A percentile compares a stretch with the other conserved stretches of the same genome.
Conservation (phyloP, 345 rosid genomes). For the Melaleuca alternifolia region DNA sequence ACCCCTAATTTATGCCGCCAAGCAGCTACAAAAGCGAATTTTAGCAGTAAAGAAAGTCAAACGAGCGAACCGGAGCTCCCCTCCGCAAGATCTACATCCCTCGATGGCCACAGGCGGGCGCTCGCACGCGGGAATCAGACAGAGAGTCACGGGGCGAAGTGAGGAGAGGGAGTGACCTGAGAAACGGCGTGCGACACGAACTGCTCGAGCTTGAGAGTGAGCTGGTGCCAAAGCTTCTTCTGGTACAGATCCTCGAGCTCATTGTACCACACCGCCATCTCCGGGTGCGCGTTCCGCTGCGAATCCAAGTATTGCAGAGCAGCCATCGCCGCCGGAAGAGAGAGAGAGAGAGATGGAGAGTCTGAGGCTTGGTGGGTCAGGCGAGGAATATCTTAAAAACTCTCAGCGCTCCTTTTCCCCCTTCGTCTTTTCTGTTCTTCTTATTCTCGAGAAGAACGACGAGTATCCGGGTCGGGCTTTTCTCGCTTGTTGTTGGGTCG, state of each 20-base stretch:
- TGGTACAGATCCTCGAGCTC: slow-evolving; percentile 90
- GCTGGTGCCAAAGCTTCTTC: slow-evolving; percentile 99
- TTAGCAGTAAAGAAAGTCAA: not conserved
- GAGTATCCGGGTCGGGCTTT: not conserved
- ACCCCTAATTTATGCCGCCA: not conserved
- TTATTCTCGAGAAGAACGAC: slow-evolving; percentile 6
- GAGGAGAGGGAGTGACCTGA: slow-evolving; percentile 33
- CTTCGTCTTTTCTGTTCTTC: not conserved
- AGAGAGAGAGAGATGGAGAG: not conserved
- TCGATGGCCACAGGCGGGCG: not conserved
- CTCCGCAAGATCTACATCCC: not conserved
- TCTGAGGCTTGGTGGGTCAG: not conserved
- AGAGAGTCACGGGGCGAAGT: not conserved
- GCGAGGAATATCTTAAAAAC: not conserved
- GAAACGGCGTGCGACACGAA: slow-evolving; percentile 78
- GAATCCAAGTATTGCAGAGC: slow-evolving; percentile 85
- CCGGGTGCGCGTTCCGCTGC: slow-evolving; percentile 59
- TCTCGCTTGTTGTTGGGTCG: not conserved
- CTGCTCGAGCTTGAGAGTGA: slow-evolving; percentile 94
- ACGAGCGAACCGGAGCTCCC: not conserved
- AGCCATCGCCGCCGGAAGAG: slow-evolving; percentile 43
- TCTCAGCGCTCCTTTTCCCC: not conserved
- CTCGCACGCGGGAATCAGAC: not conserved
- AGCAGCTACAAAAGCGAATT: not conserved
- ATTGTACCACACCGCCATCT: slow-evolving; percentile 87